Evolutionary conservation across 768 basidiomycete genomes (phyloP), one percentile per base, ranked within the genome.

Genomic region (Lepiota brunneoincarnata): DNA sequence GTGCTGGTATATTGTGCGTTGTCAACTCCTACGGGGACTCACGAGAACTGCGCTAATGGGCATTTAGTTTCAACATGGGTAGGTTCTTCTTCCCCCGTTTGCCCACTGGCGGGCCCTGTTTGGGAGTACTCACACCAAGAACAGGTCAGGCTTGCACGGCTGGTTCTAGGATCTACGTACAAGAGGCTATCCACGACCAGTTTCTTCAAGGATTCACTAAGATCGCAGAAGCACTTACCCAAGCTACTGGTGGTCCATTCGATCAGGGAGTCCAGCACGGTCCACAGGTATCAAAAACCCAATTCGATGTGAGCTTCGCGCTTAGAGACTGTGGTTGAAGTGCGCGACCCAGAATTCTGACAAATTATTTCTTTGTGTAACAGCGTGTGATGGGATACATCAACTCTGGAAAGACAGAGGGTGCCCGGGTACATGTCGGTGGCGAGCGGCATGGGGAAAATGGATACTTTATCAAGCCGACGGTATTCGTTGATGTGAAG

Each of bases 371-470:
- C 34, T 17, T 46, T 18, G 10, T 36, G 21, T 12, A 12, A 41
- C 58, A 89, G 86, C 85, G 87, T 51, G 80, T 93, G 57, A 82
- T 91, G 79, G 70, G 67, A 10, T 93, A 91, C 73, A 92, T 95
- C 66, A 65, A 89, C 23, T 80, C 83, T 6, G 92, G 91, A 2
- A 87, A 82, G 64, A 64, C 78, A 12, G 78, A 83, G 17, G 92
- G 91, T 20, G 91, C 91, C 0, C 87, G 67, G 14, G 68, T 88
- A 7, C 77, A 81, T 59, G 51, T 70, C 2, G 91, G 91, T 5
- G 91, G 91, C 1, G 78, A 81, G 55, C 84, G 87, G 1, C 55
- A 64, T 42, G 72, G 73, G 2, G 62, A 60, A 4, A 67, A 72
- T 53, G 77, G 77, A 0, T 91, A 76, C 74, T 93, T 84, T 68